These are phyloP conservation scores for Lactarius pseudohatsudake DNA, from an alignment of 768 basidiomycete genomes.

Conservation along the genomic window DNA sequence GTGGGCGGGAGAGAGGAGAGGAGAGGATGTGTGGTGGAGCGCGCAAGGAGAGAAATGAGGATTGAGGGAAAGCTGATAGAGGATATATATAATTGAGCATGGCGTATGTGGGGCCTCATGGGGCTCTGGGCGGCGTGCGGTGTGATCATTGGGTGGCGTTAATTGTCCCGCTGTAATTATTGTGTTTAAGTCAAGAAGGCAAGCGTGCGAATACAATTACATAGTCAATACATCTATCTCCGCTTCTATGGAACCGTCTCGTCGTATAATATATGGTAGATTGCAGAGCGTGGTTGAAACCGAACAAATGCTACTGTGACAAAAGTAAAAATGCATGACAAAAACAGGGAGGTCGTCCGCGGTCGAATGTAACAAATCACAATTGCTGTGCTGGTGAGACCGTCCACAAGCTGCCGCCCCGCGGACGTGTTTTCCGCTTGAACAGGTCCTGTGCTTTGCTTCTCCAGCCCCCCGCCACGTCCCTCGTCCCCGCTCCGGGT, in stretches of 20 bases:
- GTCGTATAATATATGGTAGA: neutral
- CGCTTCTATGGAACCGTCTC: neutral
- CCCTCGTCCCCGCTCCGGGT: slow-evolving; percentile 11
- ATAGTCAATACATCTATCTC: neutral
- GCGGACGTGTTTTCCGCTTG: slow-evolving; percentile 9
- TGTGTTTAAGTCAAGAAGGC: neutral
- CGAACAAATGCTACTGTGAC: neutral
- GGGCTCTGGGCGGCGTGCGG: neutral
- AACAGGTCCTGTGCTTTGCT: slow-evolving; percentile 21
- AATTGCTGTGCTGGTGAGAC: neutral
- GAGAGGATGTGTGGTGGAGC: neutral
- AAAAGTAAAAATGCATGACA: neutral
- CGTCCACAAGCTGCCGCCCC: slow-evolving; percentile 2
- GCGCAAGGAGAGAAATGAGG: neutral
- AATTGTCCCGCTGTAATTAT: neutral
- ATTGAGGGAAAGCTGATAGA: slow-evolving; percentile 3
- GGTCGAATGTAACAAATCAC: neutral
- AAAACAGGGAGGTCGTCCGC: neutral
- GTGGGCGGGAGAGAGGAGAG: neutral
- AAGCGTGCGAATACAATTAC: neutral
- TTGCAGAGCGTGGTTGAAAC: neutral
- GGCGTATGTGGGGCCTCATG: neutral
- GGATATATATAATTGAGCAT: slow-evolving; percentile 20
- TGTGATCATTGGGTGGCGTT: neutral
- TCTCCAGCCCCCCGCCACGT: slow-evolving; percentile 10